Base-by-base conservation (phyloP, 768 basidiomycete genomes). In the Rossbeevera mucosa region DNA sequence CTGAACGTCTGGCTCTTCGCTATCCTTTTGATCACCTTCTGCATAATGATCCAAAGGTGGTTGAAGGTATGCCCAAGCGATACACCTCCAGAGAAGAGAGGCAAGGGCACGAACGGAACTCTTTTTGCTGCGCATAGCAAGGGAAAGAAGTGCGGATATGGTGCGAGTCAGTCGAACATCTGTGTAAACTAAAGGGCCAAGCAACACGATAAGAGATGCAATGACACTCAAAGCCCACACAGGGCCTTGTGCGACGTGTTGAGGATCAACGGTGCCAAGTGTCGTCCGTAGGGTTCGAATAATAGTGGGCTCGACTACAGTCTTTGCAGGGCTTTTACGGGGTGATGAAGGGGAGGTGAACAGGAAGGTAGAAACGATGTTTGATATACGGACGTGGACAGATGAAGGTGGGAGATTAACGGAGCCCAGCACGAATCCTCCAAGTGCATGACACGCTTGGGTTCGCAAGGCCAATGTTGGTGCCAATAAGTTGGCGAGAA, bases 191-290 rank as follows among this genome's bases (percentile, higher is more conserved):
- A 71, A 70, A 3, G 83, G 76, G 1, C 85, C 80, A 3, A 88
- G 73, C n/a, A 91, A 71, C 33, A 85, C 80, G 43, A 88, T 74
- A 47, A 91, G 69, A 54, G 76, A 75, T 0, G 84, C 81, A 2
- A 90, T 70, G 28, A 89, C 83, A 53, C 78, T 79, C 48, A 88
- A 72, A 5, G 79, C 83, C 90, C 90, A 91, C 1, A 86, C 82
- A 8, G 90, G 88, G 1, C 88, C 87, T 60, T 89, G 84, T 1
- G 87, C 85, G 7, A 78, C 78, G 54, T 84, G 78, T 6, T 68
- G 64, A 2, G 83, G 83, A 6, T 86, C 82, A 4, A 71, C 65
- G 1, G 77, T 73, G 14, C 67, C 67, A 43, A 91, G 70, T 1
- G 84, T 86, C 1, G 80, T 80, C 24, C 85, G 80, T 5, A 91